Evolutionary conservation across 768 basidiomycete genomes (phyloP).

Genomic region (Royoungia palumana): DNA sequence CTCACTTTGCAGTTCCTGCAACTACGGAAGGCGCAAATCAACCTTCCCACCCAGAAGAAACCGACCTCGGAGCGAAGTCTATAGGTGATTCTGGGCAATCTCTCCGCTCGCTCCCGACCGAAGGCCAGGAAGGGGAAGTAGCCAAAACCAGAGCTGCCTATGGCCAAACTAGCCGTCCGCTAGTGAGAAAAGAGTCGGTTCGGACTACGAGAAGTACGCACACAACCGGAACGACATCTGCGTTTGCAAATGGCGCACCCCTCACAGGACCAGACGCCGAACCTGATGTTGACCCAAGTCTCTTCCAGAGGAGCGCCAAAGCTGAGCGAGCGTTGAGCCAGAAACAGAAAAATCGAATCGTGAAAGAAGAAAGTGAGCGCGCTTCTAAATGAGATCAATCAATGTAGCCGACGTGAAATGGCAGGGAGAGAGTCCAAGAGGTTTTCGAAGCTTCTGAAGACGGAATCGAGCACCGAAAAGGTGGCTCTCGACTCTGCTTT

Average conservation of each 20-base stretch:
- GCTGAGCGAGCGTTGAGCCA: conserved; percentile 49
- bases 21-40: background rate
- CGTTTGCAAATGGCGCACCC: conserved; percentile 55
- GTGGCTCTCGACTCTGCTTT: conserved; percentile 57
- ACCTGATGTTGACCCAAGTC: conserved; percentile 39
- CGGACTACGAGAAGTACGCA: conserved; percentile 22
- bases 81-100: conserved; percentile 6
- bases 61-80: background rate
- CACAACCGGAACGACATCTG: conserved; percentile 13
- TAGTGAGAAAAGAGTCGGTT: conserved; percentile 22
- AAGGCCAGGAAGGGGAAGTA: conserved; percentile 3
- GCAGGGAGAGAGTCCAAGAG: conserved; percentile 57
- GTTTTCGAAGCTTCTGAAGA: conserved; percentile 66
- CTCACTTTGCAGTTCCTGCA: background rate
- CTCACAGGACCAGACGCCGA: conserved; percentile 47
- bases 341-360: conserved; percentile 50
- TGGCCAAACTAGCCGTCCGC: background rate
- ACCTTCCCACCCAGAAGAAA: background rate
- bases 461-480: conserved; percentile 67
- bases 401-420: background rate
- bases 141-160: background rate
- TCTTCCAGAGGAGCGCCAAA: conserved; percentile 39
- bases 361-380: conserved; percentile 51
- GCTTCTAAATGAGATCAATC: background rate
- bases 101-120: conserved; percentile 24